A percentile compares a stretch with the other conserved stretches of the same genome.
phyloP scores from a whole-genome alignment of 2,329 filamentous ascomycete species.

The Claviceps cyperi region DNA sequence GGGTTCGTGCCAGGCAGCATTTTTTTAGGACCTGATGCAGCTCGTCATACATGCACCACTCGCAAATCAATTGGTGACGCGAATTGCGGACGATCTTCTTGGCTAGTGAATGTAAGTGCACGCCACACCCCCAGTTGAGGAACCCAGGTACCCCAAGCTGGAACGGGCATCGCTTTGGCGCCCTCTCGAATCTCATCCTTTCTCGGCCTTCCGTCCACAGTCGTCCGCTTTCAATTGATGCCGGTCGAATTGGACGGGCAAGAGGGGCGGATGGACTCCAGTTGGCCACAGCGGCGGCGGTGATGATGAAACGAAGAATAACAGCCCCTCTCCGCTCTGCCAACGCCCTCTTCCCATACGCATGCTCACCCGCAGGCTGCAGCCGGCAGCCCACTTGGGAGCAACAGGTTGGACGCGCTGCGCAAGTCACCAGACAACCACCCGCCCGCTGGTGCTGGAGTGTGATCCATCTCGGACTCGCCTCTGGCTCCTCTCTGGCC shows the following conservation, averaged over 20 bases:
- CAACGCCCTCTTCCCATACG: not conserved
- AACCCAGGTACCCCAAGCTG: conserved; percentile 1
- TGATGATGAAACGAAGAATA: not conserved
- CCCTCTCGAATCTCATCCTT: not conserved
- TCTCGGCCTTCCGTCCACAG: not conserved
- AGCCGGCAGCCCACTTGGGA: not conserved
- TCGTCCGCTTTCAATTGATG: not conserved
- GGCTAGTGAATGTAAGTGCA: not conserved
- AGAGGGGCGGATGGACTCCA: not conserved
- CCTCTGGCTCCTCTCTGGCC: not conserved
- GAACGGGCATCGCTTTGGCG: conserved; percentile 1
- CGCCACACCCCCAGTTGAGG: not conserved
- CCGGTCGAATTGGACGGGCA: not conserved
- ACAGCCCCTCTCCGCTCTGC: not conserved
- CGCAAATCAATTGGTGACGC: not conserved
- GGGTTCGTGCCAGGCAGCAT: not conserved
- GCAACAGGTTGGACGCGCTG: not conserved
- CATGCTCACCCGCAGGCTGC: not conserved
- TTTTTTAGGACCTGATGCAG: not conserved
- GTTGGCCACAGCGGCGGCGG: not conserved
- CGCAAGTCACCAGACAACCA: not conserved
- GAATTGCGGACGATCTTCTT: conserved; percentile 1
- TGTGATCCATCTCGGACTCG: not conserved
- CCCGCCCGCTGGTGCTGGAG: not conserved
- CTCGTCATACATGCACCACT: not conserved